Base-by-base conservation (phyloP, 1,284 basidiomycete species). In the Cutaneotrichosporon sp. region DNA sequence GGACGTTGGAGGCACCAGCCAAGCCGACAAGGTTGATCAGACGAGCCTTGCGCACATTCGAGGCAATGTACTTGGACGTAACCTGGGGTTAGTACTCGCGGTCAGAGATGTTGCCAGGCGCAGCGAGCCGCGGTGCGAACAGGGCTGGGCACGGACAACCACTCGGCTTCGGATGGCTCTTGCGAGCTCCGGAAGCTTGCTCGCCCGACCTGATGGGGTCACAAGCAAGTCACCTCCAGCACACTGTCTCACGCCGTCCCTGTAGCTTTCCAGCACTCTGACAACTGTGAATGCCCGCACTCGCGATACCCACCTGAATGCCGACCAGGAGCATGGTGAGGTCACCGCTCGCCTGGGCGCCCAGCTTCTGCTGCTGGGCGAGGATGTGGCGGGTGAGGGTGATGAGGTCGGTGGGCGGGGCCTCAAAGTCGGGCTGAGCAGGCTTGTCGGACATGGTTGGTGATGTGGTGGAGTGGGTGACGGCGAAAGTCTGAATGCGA, bases 21-120 rank as follows among this genome's bases (percentile, higher is more conserved):
- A 93, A 81, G 31, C 96, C 96, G 64, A 98, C 87, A 87, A 99
- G 82, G 76, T 99, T 98, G 79, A 98, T 97, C 62, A 99, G 80
- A 50, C 94, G 84, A 24, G 96, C 94, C 77, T 92, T 91, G 64
- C 96, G 86, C 61, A 97, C 96, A 66, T 97, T 97, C 64, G 89
- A 94, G 12, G 96, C 92, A 72, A 99, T 98, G 80, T 97, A 97
- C 76, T 82, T 82, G 68, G 79, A 80, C 17, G 78, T 79, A 46
- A 80, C 80, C 71, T 80, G 73, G 35, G 25, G 19, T 54, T 11
- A 51, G 49, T 41, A 32, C 17, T 14, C n/a, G 16, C 20, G 4
- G 43, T 29, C n/a, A 22, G 31, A 45, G 37, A 3, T 14, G 12
- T 7, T 17, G 41, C n/a, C n/a, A n/a, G n/a, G n/a, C n/a, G n/a